These are phyloP conservation scores for Nicotiana sylvestris DNA, from an alignment of 257 asterid genomes.

Conservation along the genomic window DNA sequence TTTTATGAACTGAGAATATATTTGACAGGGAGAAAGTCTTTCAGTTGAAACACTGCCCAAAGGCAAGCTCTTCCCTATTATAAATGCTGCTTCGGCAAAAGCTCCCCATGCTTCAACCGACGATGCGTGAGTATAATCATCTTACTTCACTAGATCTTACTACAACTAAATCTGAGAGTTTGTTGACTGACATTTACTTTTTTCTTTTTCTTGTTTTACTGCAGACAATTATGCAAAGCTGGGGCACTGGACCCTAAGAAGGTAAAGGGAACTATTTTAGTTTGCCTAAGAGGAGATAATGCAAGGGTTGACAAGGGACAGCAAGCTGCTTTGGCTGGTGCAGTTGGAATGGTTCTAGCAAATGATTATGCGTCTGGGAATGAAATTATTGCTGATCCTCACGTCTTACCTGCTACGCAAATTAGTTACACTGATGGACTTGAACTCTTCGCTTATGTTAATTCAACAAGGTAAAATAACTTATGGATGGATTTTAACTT, in stretches of 20 bases:
- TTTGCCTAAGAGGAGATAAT: constrained; percentile 76
- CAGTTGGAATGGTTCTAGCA: constrained; percentile 86
- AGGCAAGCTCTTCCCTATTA: constrained; percentile 38
- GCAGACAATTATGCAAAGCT: constrained; percentile 61
- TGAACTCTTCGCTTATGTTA: constrained; percentile 45
- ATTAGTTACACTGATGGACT: constrained; percentile 75
- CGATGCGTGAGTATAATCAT: constrained; percentile 53
- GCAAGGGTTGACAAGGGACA: constrained; percentile 86
- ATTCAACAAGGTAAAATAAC: constrained; percentile 45
- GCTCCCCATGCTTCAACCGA: constrained; percentile 31
- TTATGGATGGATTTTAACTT: background rate
- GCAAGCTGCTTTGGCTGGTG: constrained; percentile 76
- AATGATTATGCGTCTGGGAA: constrained; percentile 67
- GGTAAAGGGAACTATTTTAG: constrained; percentile 80
- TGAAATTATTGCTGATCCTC: constrained; percentile 86
- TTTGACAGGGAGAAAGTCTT: constrained; percentile 72
- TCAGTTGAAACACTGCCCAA: constrained; percentile 44
- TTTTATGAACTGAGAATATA: background rate
- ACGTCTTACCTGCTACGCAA: constrained; percentile 83
- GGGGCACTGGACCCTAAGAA: constrained; percentile 69
- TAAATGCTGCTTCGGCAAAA: constrained; percentile 51
- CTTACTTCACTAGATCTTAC: background rate
- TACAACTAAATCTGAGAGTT: background rate
- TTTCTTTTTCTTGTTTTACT: background rate
- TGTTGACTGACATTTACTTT: background rate